These are phyloP conservation scores for Euphrasia confusa DNA, from an alignment of 257 asterid species.

Conservation along the genomic window DNA sequence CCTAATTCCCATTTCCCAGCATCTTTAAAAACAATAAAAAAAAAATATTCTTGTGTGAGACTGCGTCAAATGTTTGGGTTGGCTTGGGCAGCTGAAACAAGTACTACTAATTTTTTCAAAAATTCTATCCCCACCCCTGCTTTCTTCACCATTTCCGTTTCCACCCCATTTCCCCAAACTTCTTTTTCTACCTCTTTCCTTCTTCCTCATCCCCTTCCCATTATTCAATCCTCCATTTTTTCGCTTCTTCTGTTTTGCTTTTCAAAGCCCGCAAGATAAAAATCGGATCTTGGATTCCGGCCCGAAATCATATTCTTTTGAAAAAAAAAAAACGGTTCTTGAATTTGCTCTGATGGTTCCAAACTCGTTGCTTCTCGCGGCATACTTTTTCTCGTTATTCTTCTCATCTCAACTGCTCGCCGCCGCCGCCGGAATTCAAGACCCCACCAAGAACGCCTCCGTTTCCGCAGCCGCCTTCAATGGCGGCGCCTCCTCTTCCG, in stretches of 20 bases:
- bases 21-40: no score
- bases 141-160: conserved; percentile 23
- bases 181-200: not conserved
- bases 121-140: conserved; percentile 19
- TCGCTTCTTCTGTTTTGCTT: not conserved
- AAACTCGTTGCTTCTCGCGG: conserved; percentile 27
- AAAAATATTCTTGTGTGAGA: conserved; percentile 37
- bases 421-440: conserved; percentile 29
- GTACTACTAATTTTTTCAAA: not conserved
- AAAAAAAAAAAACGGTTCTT: not conserved
- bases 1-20: no score
- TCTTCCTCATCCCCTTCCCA: not conserved
- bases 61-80: conserved; percentile 38
- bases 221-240: not conserved
- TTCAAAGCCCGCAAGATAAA: not conserved
- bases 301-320: not conserved
- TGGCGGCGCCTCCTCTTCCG: conserved; percentile 22
- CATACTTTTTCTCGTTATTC: conserved; percentile 31
- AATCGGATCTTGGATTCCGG: not conserved
- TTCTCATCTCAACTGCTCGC: conserved; percentile 26
- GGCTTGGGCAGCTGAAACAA: conserved; percentile 27
- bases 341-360: conserved; percentile 32
- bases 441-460: conserved; percentile 22
- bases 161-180: not conserved
- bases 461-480: conserved; percentile 24